Evolutionary conservation across 169 alveolate species (phyloP).

Genomic region (Pseudocohnilembus persalinus): DNA sequence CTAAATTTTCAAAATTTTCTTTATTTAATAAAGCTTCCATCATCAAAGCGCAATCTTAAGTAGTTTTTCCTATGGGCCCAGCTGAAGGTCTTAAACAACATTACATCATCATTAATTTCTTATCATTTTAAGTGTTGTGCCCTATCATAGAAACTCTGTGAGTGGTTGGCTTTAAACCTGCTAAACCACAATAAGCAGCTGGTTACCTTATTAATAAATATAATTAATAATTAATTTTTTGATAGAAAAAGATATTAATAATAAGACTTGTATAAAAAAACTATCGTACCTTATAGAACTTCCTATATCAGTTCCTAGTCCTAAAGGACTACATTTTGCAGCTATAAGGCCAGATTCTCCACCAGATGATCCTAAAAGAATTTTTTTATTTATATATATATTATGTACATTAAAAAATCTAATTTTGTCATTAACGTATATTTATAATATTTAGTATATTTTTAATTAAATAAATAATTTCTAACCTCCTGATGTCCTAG

Average conservation of each 20-base stretch:
- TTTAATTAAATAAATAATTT: no score
- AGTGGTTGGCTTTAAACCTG: constrained; percentile 48
- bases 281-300: constrained; percentile 70
- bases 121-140: constrained; percentile 2
- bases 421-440: no score
- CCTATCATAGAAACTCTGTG: constrained; percentile 46
- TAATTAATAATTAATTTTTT: no score
- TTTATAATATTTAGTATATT: background rate
- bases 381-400: no score
- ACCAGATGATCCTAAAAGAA: constrained; percentile 57
- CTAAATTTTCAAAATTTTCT: background rate
- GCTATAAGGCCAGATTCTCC: constrained; percentile 66
- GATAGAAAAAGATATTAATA: no score
- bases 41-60: constrained; percentile 52
- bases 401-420: no score
- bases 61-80: constrained; percentile 64
- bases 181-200: background rate
- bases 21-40: constrained; percentile 28
- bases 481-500: constrained; percentile 73
- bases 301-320: constrained; percentile 68
- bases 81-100: background rate
- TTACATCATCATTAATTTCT: background rate
- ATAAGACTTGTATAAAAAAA: no score
- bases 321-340: constrained; percentile 60
- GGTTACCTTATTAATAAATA: no score